Evolutionary conservation across 768 basidiomycete species (phyloP).

Genomic region (Naganishia vaughanmartiniae): DNA sequence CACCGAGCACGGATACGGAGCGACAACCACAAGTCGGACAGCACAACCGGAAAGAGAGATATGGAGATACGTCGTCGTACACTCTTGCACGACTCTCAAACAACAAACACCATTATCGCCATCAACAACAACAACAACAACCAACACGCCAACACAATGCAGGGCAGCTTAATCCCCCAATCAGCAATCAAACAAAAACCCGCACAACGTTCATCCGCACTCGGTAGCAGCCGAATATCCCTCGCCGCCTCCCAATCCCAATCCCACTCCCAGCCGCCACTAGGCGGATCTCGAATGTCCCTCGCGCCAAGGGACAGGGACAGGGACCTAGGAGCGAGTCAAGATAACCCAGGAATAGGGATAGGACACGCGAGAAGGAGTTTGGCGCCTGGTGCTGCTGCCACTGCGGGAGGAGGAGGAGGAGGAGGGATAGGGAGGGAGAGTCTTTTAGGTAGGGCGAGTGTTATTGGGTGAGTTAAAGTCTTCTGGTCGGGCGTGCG

Average conservation of each 20-base stretch:
- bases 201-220: not conserved
- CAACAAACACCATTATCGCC: not conserved
- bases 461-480: constrained; percentile 4
- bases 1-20: too few relatives aligned
- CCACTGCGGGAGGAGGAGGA: not conserved
- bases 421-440: not conserved
- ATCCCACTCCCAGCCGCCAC: not conserved
- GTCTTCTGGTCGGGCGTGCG: not conserved
- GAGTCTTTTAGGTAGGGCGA: not conserved
- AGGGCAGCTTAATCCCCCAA: constrained; percentile 11
- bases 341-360: not conserved
- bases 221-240: not conserved
- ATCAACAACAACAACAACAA: not conserved
- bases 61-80: not conserved
- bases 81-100: not conserved
- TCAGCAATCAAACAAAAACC: constrained; percentile 18
- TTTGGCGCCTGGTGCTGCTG: constrained; percentile 1
- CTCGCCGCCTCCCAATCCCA: constrained; percentile 3
- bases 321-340: not conserved
- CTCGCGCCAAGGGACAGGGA: not conserved
- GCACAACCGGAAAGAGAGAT: not conserved
- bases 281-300: not conserved
- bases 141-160: not conserved
- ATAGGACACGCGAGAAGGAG: constrained; percentile 20
- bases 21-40: too few relatives aligned